Base-by-base conservation (phyloP, 345 rosid species). In the Clausena lansium region DNA sequence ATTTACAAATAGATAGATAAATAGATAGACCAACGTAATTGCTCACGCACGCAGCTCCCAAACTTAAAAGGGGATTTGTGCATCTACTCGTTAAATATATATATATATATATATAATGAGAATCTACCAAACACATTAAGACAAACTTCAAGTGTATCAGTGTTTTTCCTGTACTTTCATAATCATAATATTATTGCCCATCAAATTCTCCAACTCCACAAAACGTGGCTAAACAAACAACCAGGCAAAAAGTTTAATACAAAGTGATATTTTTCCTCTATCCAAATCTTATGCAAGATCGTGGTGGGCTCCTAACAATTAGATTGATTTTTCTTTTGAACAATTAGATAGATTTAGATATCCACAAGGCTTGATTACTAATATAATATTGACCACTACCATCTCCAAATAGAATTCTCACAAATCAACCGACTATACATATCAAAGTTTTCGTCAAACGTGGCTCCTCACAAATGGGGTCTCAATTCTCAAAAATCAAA, bases 261-360 rank as follows among this genome's bases (percentile, higher is more conserved):
- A 11, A 71, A 13, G 36, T 33, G 30, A 54, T 19, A 5, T 39
- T 15, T 50, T 28, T 28, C 14, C 7, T 33, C n/a, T 28, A 24
- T 13, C 78, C 33, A 64, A 45, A 75, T 63, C 70, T 50, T 13
- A 45, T 0, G 50, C 50, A 24, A 75, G 66, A 64, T 65, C 71
- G 13, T 35, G 63, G 78, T 75, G 71, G 78, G 71, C 17, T 74
- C 57, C 33, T 19, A 10, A 5, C 22, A 15, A 2, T 17, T 69
- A 5, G 8, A 27, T 8, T 13, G 33, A 36, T 36, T 24, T 24
- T 45, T 3, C 17, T 13, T 45, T 14, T 0, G 50, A 45, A 3
- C 50, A 45, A 2, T 17, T 45, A 11, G 8, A 27, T 8, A 25
- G 33, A 36, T 36, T 24, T 24, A 30, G 25, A 36, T 14, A 24